Conservation (phyloP, 1,284 basidiomycete species). For the Boletus hoseneyae region DNA sequence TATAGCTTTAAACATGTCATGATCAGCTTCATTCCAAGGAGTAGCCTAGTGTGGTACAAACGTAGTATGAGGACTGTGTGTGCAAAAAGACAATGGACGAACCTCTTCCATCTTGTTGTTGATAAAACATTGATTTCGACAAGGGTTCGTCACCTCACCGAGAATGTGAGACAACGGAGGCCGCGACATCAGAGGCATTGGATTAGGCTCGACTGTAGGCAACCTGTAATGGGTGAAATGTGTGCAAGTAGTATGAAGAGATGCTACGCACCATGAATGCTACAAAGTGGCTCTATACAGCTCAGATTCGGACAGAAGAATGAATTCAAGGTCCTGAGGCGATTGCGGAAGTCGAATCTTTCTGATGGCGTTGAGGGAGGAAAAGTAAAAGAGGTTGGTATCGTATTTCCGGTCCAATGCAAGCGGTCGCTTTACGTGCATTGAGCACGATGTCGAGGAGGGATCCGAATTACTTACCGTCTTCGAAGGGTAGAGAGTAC, state of each 20-base stretch:
- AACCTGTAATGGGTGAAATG: slow-evolving; percentile 19
- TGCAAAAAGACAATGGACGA: not conserved
- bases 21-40: slow-evolving; percentile 24
- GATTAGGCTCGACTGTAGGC: slow-evolving; percentile 33
- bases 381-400: slow-evolving; percentile 19
- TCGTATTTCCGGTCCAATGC: slow-evolving; percentile 27
- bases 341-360: slow-evolving; percentile 24
- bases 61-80: not conserved
- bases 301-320: slow-evolving; percentile 54
- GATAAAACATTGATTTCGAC: slow-evolving; percentile 41
- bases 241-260: slow-evolving; percentile 11
- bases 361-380: slow-evolving; percentile 17
- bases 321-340: slow-evolving; percentile 36
- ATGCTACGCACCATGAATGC: slow-evolving; percentile 42
- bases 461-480: slow-evolving; percentile 31
- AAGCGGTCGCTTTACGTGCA: slow-evolving; percentile 24
- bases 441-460: slow-evolving; percentile 2
- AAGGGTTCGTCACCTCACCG: slow-evolving; percentile 28
- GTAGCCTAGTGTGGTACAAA: slow-evolving; percentile 10
- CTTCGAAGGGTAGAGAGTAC: slow-evolving; percentile 33
- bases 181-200: slow-evolving; percentile 29
- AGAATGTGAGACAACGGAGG: slow-evolving; percentile 24
- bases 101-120: slow-evolving; percentile 21
- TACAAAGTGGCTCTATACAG: slow-evolving; percentile 51
- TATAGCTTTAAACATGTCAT: slow-evolving; percentile 29